Evolutionary conservation across 1,284 basidiomycete genomes (phyloP).

Genomic region (Ganoderma resinaceum): DNA sequence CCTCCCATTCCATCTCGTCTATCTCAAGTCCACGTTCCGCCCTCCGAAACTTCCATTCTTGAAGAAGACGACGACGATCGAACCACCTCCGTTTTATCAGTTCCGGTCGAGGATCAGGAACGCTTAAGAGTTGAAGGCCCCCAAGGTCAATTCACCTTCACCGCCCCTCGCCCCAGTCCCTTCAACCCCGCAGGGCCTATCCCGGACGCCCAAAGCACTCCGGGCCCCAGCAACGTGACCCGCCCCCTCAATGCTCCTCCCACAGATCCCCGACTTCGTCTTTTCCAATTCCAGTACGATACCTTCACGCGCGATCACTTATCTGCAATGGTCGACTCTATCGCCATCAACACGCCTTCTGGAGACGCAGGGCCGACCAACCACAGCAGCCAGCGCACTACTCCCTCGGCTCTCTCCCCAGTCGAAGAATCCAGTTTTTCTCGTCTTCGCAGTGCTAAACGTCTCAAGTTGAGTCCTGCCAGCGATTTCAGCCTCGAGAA

Average conservation of each 20-base stretch:
- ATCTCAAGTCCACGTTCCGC: constrained; percentile 39
- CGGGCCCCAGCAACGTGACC: constrained; percentile 44
- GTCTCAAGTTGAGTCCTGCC: constrained; percentile 72
- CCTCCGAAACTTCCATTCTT: constrained; percentile 16
- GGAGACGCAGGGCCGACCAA: constrained; percentile 49
- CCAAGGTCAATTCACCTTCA: constrained; percentile 79
- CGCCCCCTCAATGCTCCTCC: constrained; percentile 46
- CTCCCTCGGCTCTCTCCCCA: constrained; percentile 36
- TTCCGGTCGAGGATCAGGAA: constrained; percentile 16
- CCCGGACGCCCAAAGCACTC: constrained; percentile 58
- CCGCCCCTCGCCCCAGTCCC: constrained; percentile 55
- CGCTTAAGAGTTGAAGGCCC: constrained; percentile 42
- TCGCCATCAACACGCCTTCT: constrained; percentile 79
- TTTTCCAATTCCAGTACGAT: constrained; percentile 94
- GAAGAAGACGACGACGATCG: constrained; percentile 15
- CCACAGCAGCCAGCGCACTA: constrained; percentile 40
- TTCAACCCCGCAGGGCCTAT: constrained; percentile 43
- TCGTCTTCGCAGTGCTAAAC: constrained; percentile 74
- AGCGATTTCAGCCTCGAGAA: constrained; percentile 61
- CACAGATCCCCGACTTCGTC: constrained; percentile 77
- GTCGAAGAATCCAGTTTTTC: constrained; percentile 51
- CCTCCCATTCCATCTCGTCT: constrained; percentile 46
- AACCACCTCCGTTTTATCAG: background rate
- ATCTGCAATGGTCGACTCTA: constrained; percentile 89
- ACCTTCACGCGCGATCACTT: constrained; percentile 93